Percentiles rank a stretch among this genome's conserved stretches.
Evolutionary conservation across 176 grass and related monocot species (phyloP).

Genomic region (Musa itinerans): DNA sequence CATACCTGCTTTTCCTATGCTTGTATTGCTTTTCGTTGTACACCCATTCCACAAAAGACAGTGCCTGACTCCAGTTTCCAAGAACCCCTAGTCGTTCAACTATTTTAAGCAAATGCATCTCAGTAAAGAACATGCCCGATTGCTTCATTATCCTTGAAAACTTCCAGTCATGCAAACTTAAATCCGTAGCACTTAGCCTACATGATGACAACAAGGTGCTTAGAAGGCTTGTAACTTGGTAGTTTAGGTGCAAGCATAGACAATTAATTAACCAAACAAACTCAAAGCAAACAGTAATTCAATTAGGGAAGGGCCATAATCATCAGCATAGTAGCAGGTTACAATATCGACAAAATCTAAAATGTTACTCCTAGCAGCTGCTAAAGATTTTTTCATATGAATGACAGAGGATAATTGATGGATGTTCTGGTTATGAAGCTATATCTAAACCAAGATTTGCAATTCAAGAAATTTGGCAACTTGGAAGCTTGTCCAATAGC

Average conservation of each 20-base stretch:
- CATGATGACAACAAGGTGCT: conserved; percentile 5
- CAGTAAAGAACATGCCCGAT: conserved; percentile 49
- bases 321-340: too few species aligned
- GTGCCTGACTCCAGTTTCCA: conserved; percentile 71
- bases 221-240: neutral
- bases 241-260: neutral
- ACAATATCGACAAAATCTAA: too few species aligned
- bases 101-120: conserved; percentile 68
- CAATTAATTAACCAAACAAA: neutral
- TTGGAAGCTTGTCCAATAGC: neutral
- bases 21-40: conserved; percentile 65
- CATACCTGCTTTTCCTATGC: conserved; percentile 78
- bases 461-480: neutral
- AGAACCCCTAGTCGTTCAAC: conserved; percentile 47
- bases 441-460: neutral
- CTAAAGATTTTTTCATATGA: too few species aligned
- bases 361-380: too few species aligned
- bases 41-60: conserved; percentile 77
- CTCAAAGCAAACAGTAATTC: neutral
- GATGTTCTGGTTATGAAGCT: neutral
- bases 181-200: conserved; percentile 40
- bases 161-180: conserved; percentile 65
- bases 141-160: conserved; percentile 73
- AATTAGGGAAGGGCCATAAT: neutral
- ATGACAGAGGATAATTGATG: neutral